Percentiles rank a stretch among this genome's conserved stretches.
phyloP scores from a whole-genome alignment of 306 rosid species.

The Cicer bijugum region DNA sequence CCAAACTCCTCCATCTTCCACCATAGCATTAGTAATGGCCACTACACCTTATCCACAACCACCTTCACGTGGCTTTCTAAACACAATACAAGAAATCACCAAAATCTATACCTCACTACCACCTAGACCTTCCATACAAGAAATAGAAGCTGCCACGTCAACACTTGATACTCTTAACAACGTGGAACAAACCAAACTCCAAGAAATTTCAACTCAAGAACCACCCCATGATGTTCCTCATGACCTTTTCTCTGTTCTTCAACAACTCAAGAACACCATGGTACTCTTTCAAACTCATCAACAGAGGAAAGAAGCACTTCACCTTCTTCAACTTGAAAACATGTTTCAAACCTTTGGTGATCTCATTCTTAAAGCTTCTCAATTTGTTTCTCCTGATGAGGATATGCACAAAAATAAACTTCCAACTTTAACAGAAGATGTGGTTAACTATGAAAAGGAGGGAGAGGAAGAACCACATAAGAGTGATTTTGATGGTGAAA shows the following conservation, averaged over 20 bases:
- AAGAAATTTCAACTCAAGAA: conserved; percentile 59
- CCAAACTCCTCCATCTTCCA: neutral
- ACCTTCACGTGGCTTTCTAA: conserved; percentile 49
- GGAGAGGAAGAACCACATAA: conserved; percentile 47
- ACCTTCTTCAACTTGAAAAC: conserved; percentile 62
- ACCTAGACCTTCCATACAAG: conserved; percentile 75
- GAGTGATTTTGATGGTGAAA: conserved; percentile 42
- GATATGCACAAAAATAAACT: conserved; percentile 42
- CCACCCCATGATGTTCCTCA: conserved; percentile 54
- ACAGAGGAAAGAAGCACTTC: conserved; percentile 68
- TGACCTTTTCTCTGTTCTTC: conserved; percentile 67
- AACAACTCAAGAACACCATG: conserved; percentile 60
- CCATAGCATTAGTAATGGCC: conserved; percentile 49
- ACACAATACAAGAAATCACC: conserved; percentile 69
- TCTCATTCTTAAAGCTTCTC: conserved; percentile 79
- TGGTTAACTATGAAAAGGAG: conserved; percentile 46
- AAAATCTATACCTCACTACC: conserved; percentile 73
- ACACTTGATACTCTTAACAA: conserved; percentile 60
- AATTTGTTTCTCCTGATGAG: conserved; percentile 70
- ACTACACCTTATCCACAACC: conserved; percentile 51
- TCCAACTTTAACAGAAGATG: conserved; percentile 29
- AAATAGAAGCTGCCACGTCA: conserved; percentile 76
- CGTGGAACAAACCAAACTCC: conserved; percentile 67
- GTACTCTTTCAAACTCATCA: conserved; percentile 63
- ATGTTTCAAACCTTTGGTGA: conserved; percentile 67